Evolutionary conservation across 441 rosid species (phyloP).

Genomic region (Brassica balearica): DNA sequence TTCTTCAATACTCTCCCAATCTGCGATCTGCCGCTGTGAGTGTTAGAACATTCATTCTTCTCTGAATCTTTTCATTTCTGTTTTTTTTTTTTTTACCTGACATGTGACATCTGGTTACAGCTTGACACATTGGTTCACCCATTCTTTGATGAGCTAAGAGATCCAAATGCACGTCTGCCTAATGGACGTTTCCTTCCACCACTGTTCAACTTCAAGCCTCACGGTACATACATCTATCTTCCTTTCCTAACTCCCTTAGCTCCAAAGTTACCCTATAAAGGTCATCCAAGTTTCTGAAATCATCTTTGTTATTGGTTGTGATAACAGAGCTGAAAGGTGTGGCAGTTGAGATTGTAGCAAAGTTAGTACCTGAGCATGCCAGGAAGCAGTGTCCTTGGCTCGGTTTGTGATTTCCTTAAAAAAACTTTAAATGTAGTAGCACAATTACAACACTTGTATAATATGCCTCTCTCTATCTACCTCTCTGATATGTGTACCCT

Average conservation of each 20-base stretch:
- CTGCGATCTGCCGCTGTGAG: slow-evolving; percentile 90
- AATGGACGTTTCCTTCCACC: slow-evolving; percentile 70
- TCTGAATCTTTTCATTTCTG: background rate
- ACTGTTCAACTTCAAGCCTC: slow-evolving; percentile 64
- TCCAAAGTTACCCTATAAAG: background rate
- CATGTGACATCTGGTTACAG: slow-evolving; percentile 42
- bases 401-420: slow-evolving; percentile 48
- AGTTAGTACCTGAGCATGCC: slow-evolving; percentile 73
- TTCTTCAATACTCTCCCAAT: slow-evolving; percentile 95
- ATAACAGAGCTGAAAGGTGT: slow-evolving; percentile 68
- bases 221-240: slow-evolving; percentile 47
- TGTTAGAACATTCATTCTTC: slow-evolving; percentile 27
- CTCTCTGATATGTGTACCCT: slow-evolving; percentile 41
- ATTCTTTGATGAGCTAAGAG: slow-evolving; percentile 73
- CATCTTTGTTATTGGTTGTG: background rate
- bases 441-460: slow-evolving; percentile 10
- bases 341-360: slow-evolving; percentile 50
- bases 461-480: background rate
- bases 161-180: slow-evolving; percentile 62
- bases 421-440: slow-evolving; percentile 29
- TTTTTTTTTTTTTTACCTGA: background rate
- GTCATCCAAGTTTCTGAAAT: slow-evolving; percentile 5
- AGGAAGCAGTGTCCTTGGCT: slow-evolving; percentile 67
- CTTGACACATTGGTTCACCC: slow-evolving; percentile 73
- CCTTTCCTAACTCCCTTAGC: background rate